phyloP scores from a whole-genome alignment of 140 eudicot species.

The Ambrosia hybrid region DNA sequence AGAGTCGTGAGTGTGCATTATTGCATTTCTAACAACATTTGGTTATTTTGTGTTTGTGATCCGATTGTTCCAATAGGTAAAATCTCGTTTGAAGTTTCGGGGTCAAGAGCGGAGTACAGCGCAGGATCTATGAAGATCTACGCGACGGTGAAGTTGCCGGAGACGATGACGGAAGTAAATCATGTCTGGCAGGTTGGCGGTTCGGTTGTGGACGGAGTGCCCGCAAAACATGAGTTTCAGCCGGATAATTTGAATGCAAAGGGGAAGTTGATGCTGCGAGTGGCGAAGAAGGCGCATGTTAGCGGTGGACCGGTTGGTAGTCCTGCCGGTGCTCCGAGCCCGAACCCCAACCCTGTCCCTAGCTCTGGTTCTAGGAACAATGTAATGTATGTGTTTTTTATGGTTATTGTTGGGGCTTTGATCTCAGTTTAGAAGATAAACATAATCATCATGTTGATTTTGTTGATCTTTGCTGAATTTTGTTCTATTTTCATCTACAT shows the following conservation, averaged over 20 bases:
- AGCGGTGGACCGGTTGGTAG: conserved; percentile 16
- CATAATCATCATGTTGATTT: background rate
- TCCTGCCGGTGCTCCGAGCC: conserved; percentile 22
- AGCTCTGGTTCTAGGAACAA: conserved; percentile 11
- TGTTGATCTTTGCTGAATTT: background rate
- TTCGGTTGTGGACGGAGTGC: conserved; percentile 49
- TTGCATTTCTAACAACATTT: no score
- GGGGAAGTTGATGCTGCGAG: conserved; percentile 30
- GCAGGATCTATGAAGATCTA: conserved; percentile 56
- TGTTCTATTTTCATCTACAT: background rate
- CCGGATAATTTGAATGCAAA: conserved; percentile 54
- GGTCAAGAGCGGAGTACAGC: conserved; percentile 42
- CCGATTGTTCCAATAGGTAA: background rate
- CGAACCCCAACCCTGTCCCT: conserved; percentile 11
- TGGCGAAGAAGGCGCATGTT: conserved; percentile 13
- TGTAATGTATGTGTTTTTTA: conserved; percentile 12
- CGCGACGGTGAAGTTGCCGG: conserved; percentile 64
- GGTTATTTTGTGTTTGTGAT: no score
- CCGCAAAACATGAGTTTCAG: conserved; percentile 53
- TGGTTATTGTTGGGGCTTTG: conserved; percentile 26
- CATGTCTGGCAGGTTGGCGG: conserved; percentile 92
- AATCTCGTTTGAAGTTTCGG: conserved; percentile 48
- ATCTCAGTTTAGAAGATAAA: conserved; percentile 24
- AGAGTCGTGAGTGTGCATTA: no score
- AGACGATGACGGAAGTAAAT: conserved; percentile 42